phyloP scores from a whole-genome alignment of 2,329 filamentous ascomycete genomes.

The Acrocalymma vagum region DNA sequence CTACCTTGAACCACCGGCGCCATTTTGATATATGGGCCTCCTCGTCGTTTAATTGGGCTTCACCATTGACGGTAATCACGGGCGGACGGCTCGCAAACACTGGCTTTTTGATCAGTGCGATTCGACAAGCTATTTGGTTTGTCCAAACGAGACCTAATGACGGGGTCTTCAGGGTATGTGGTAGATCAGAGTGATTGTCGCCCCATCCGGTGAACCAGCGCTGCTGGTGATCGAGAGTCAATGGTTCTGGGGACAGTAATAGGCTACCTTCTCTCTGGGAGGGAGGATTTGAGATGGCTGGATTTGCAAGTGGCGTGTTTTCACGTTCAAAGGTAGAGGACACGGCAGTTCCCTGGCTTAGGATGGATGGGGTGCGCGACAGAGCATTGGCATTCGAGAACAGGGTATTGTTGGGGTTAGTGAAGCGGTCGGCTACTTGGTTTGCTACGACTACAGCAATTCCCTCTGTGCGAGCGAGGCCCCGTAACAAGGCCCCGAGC shows the following conservation, averaged over 20 bases:
- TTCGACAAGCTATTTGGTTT: conserved; percentile 83
- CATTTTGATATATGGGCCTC: conserved; percentile 63
- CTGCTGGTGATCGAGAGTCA: conserved; percentile 88
- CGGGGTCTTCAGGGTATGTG: conserved; percentile 74
- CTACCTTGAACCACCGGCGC: conserved; percentile 84
- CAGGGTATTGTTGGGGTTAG: conserved; percentile 30
- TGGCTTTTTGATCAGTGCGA: conserved; percentile 80
- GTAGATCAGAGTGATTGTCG: conserved; percentile 58
- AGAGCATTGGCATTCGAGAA: conserved; percentile 31
- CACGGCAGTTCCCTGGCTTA: conserved; percentile 29
- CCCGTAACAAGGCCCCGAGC: conserved; percentile 77
- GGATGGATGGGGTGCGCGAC: conserved; percentile 37
- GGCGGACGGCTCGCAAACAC: conserved; percentile 49
- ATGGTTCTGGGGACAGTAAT: conserved; percentile 60
- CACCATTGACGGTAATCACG: conserved; percentile 37
- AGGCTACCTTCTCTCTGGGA: conserved; percentile 23
- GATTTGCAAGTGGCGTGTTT: conserved; percentile 16
- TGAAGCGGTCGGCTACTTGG: conserved; percentile 91
- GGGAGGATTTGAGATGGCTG: conserved; percentile 10
- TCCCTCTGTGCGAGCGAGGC: conserved; percentile 76
- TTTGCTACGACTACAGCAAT: conserved; percentile 92
- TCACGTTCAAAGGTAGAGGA: conserved; percentile 20
- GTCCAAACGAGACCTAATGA: conserved; percentile 90
- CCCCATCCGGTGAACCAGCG: conserved; percentile 97
- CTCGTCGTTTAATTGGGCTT: conserved; percentile 52